These are phyloP conservation scores for Parathielavia appendiculata DNA, from an alignment of 495 filamentous ascomycete species.

Conservation along the genomic window DNA sequence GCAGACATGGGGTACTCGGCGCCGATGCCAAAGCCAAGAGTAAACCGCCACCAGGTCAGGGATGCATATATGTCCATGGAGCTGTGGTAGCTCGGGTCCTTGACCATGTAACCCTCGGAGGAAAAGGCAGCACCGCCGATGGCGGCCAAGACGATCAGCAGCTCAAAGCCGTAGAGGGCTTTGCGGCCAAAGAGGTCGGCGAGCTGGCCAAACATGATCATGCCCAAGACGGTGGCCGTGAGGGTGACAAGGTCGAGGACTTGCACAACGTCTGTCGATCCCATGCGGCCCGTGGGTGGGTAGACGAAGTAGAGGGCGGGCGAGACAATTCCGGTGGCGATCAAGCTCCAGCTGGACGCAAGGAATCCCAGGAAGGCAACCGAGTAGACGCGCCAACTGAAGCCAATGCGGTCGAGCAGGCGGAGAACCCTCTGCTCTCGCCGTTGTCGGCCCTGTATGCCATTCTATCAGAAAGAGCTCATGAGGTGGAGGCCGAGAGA, in stretches of 20 bases:
- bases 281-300: not conserved
- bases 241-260: not conserved
- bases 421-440: not conserved
- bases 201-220: conserved; percentile 1
- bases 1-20: conserved; percentile 5
- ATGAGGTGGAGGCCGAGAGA: not conserved
- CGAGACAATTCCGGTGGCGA: not conserved
- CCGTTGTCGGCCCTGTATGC: not conserved
- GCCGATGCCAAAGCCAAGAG: not conserved
- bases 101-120: not conserved
- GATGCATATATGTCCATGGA: conserved; percentile 6
- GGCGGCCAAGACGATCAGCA: not conserved
- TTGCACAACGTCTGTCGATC: not conserved
- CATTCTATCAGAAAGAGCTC: not conserved
- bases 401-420: not conserved
- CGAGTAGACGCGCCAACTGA: conserved; percentile 1
- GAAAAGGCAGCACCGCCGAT: not conserved
- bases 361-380: not conserved
- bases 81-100: not conserved
- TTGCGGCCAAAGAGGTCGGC: not conserved
- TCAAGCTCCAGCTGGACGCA: not conserved
- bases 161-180: not conserved
- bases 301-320: not conserved
- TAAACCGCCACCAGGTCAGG: conserved; percentile 2
- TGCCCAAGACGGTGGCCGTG: not conserved